Base-by-base conservation (phyloP, 2,329 filamentous ascomycete species). In the Penicillium sp. region DNA sequence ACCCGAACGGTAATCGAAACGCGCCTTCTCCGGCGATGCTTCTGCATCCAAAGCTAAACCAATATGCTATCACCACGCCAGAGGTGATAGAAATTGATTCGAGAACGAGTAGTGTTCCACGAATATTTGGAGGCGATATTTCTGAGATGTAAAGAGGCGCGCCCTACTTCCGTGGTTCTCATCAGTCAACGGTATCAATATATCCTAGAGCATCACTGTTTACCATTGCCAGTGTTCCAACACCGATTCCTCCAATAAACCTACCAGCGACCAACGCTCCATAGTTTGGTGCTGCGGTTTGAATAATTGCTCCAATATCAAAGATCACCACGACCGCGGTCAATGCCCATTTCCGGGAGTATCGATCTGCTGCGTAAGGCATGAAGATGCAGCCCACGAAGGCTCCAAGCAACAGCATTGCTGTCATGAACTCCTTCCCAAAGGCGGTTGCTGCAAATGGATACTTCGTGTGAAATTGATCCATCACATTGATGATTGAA, bases 21-120 rank as follows among this genome's bases (percentile, higher is more conserved):
- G 81, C 73, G 70, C 75, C 76, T 69, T 81, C 77, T 35, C 76
- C 69, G 0, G 72, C 62, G 44, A 84, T 78, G 63, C 77, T 75
- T 6, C 76, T 72, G 0, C 83, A 85, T 0, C 79, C 84, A 59
- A 85, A 87, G 0, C 82, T 83, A 40, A 84, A 83, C 81, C 82
- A 86, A 67, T 81, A 86, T 1, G 83, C 80, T 26, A 85, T 75
- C 3, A 85, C 79, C 24, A 67, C 59, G 81, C 83, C 81, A 22
- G 76, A 70, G 13, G 82, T 80, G 55, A 84, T 83, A 54, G 73
- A 76, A 59, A 84, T 74, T 53, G 82, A 77, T 60, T 84, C 79
- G 4, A 84, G 70, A 1, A 82, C 62, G 2, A 69, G 42, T 12
- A 69, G 56, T 7, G 59, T 66, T 8, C 65, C 76, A 53, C 77